Conservation (phyloP, 305 asterid species). For the Fraxinus greggii region DNA sequence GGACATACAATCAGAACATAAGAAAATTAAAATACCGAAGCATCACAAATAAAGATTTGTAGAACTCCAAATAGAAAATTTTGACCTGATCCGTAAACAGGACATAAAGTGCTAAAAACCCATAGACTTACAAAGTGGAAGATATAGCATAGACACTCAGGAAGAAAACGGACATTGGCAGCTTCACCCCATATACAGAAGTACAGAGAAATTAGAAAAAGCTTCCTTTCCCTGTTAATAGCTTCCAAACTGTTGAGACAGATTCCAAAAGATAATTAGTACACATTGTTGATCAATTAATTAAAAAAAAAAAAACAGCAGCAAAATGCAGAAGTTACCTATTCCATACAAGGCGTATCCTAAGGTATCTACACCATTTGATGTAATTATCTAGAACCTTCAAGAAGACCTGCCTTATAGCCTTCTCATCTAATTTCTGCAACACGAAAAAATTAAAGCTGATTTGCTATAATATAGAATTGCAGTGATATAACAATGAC, state of each 20-base stretch:
- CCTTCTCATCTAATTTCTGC: slow-evolving; percentile 91
- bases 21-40: not conserved
- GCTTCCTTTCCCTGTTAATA: slow-evolving; percentile 83
- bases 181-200: slow-evolving; percentile 99
- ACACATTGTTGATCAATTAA: not conserved
- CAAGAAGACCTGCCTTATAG: slow-evolving; percentile 81
- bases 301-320: slow-evolving; percentile 13
- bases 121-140: slow-evolving; percentile 80
- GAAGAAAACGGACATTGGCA: slow-evolving; percentile 93
- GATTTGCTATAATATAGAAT: slow-evolving; percentile 16
- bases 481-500: slow-evolving; percentile 15
- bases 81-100: slow-evolving; percentile 10
- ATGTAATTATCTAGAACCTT: slow-evolving; percentile 96
- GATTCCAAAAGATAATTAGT: slow-evolving; percentile 25
- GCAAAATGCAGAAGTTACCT: slow-evolving; percentile 50
- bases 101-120: slow-evolving; percentile 7
- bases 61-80: slow-evolving; percentile 17
- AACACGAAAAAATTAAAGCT: slow-evolving; percentile 11
- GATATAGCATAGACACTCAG: slow-evolving; percentile 95
- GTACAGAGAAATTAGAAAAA: slow-evolving; percentile 78
- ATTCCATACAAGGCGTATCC: slow-evolving; percentile 80
- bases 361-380: slow-evolving; percentile 93
- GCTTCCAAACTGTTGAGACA: slow-evolving; percentile 72
- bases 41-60: slow-evolving; percentile 7
- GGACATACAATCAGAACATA: slow-evolving; percentile 18